A percentile compares a stretch with the other conserved stretches of the same genome.
phyloP scores from a whole-genome alignment of 2,329 filamentous ascomycete genomes.

The Diaporthe velutina region DNA sequence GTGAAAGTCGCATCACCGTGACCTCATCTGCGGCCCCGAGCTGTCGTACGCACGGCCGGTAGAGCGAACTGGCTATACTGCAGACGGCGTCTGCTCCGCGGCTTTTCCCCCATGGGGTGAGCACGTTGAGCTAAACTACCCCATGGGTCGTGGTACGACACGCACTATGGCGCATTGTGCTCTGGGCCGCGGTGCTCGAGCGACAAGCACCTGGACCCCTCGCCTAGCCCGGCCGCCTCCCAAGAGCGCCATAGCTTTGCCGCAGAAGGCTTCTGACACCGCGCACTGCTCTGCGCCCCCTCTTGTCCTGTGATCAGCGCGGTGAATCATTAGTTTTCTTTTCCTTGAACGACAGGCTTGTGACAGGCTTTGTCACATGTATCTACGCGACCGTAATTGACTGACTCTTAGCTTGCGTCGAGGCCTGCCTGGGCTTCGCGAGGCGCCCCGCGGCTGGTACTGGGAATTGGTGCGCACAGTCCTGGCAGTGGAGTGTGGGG shows the following conservation, averaged over 20 bases:
- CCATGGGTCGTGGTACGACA: neutral
- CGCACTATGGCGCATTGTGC: neutral
- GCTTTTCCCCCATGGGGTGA: constrained; percentile 9
- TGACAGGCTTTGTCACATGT: constrained; percentile 15
- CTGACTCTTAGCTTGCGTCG: neutral
- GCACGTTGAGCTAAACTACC: constrained; percentile 11
- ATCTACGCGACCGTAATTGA: neutral
- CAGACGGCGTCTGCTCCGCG: constrained; percentile 16
- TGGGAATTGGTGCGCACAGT: neutral
- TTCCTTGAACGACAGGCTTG: neutral
- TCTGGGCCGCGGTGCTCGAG: neutral
- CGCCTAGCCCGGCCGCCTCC: neutral
- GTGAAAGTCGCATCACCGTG: constrained; percentile 23
- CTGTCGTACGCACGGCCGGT: constrained; percentile 11
- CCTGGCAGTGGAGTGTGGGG: neutral
- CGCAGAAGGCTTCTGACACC: neutral
- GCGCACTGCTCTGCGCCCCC: neutral
- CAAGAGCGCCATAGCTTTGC: neutral
- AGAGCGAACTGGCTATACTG: constrained; percentile 6
- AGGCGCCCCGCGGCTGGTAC: neutral
- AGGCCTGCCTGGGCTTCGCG: neutral
- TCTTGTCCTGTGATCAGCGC: neutral
- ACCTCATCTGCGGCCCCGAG: constrained; percentile 8
- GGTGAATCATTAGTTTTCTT: neutral
- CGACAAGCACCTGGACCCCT: neutral